Base-by-base conservation (phyloP, 306 rosid genomes). In the Aeschynomene evenia region DNA sequence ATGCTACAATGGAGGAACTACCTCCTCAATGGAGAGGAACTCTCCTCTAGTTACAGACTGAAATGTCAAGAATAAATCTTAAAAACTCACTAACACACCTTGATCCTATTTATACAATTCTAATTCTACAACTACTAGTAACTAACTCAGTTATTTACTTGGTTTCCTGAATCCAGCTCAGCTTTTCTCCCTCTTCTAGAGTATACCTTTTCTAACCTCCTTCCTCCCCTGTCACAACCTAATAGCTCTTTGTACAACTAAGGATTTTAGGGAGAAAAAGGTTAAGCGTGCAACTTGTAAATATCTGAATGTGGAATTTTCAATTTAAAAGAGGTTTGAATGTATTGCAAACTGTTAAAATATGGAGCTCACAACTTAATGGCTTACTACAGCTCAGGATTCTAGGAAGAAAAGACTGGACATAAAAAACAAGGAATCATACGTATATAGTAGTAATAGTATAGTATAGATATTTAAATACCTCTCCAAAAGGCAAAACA, bases 401-500 rank as follows among this genome's bases (percentile, higher is more conserved):
- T 49, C 31, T 62, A 33, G 24, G 19, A n/a, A 56, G 60, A 53
- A 66, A 62, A 50, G 20, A 62, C 24, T 6, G 42, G 61, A 69
- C 57, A 55, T 48, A 65, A 63, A 74, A 43, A 43, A 72, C 59
- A 63, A 54, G 49, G 26, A 69, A 72, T 55, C 39, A 46, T 48
- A 63, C 26, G 11, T 13, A 53, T 39, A 33, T 15, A 10, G 53
- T 54, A 26, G 33, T 15, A 10, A 48, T 54, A 26, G 33, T 37
- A 11, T 37, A 10, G 14, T 20, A 31, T 13, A 48, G 77, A 68
- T 52, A 61, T 67, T 52, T 51, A 52, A 21, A 75, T 94, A 94
- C 98, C 98, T 94, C 97, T 75, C 98, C 98, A 64, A 94, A 94
- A 72, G 98, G 96, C 53, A 94, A 85, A 36, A 49, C 82, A 46